A percentile compares a stretch with the other conserved stretches of the same genome.
Conservation (phyloP, 371 early-diverging fungal species). For the Conidiobolus incongruus region DNA sequence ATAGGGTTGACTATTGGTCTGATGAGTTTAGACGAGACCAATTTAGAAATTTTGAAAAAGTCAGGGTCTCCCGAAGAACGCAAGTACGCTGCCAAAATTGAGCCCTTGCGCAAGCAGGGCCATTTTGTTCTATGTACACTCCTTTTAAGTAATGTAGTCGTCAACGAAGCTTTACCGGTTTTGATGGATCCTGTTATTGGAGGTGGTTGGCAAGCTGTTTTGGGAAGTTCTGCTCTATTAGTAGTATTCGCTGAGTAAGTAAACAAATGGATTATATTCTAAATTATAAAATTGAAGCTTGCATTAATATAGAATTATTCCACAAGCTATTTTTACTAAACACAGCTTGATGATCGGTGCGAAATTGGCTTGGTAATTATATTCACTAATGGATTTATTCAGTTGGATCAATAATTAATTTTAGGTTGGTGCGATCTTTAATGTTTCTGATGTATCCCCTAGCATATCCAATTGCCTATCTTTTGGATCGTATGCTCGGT, state of each 20-base stretch:
- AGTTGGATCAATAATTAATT: too few species aligned
- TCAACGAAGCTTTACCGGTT: slow-evolving; percentile 78
- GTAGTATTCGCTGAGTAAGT: slow-evolving; percentile 85
- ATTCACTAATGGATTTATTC: too few species aligned
- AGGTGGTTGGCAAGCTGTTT: slow-evolving; percentile 62
- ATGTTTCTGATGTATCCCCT: slow-evolving; percentile 49
- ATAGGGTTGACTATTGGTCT: slow-evolving; percentile 62
- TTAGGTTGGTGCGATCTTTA: slow-evolving; percentile 28
- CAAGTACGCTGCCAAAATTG: slow-evolving; percentile 37
- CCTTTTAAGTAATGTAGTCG: slow-evolving; percentile 67
- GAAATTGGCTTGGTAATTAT: not conserved
- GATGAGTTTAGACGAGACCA: slow-evolving; percentile 47
- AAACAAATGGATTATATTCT: not conserved
- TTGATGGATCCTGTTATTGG: slow-evolving; percentile 37
- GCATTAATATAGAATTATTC: slow-evolving; percentile 25
- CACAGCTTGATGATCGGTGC: slow-evolving; percentile 6
- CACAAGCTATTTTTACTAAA: slow-evolving; percentile 26
- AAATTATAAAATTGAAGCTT: not conserved
- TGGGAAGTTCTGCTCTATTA: slow-evolving; percentile 66
- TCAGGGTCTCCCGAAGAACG: slow-evolving; percentile 38
- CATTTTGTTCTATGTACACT: slow-evolving; percentile 77
- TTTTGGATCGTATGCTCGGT: slow-evolving; percentile 54
- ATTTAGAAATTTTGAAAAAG: slow-evolving; percentile 33
- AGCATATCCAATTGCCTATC: slow-evolving; percentile 51
- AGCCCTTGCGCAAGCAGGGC: slow-evolving; percentile 29